Percentiles rank a stretch among this genome's conserved stretches.
phyloP scores from a whole-genome alignment of 768 basidiomycete genomes.

The Dioszegia hungarica region DNA sequence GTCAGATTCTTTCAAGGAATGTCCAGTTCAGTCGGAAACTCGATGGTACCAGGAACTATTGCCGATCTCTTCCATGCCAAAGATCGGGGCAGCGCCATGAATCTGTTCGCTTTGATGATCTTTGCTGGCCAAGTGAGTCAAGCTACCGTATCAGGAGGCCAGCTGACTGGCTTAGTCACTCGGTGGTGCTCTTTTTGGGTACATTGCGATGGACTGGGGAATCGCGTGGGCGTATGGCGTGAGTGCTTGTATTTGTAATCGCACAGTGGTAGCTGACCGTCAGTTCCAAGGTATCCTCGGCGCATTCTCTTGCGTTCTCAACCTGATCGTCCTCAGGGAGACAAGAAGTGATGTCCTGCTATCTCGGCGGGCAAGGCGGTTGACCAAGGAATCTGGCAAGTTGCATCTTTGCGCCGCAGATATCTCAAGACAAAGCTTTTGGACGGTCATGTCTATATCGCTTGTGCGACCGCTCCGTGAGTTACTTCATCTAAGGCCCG shows the following conservation, averaged over 20 bases:
- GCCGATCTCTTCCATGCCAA: slow-evolving; percentile 40
- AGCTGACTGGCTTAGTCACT: too few relatives aligned
- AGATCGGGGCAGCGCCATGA: slow-evolving; percentile 40
- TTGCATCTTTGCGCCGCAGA: slow-evolving; percentile 41
- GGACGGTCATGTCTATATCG: slow-evolving; percentile 31
- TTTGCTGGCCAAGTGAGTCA: slow-evolving; percentile 27
- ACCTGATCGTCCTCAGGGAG: slow-evolving; percentile 33
- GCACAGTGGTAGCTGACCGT: not conserved
- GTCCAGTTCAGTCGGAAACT: slow-evolving; percentile 39
- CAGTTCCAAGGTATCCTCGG: slow-evolving; percentile 34
- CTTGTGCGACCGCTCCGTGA: slow-evolving; percentile 40
- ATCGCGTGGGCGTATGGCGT: slow-evolving; percentile 43
- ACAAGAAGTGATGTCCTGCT: slow-evolving; percentile 43
- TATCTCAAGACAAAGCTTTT: slow-evolving; percentile 28
- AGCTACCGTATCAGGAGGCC: slow-evolving; percentile 9
- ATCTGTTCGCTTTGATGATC: slow-evolving; percentile 36
- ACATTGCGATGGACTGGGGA: slow-evolving; percentile 27
- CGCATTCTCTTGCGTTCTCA: slow-evolving; percentile 22
- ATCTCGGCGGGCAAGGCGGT: slow-evolving; percentile 22
- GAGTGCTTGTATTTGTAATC: not conserved
- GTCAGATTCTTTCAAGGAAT: slow-evolving; percentile 40
- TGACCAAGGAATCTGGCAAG: slow-evolving; percentile 39
- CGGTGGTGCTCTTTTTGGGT: slow-evolving; percentile 28
- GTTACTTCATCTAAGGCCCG: too few relatives aligned
- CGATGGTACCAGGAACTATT: slow-evolving; percentile 45